Base-by-base conservation (phyloP, 768 basidiomycete species). In the Plicaturopsis crispa region DNA sequence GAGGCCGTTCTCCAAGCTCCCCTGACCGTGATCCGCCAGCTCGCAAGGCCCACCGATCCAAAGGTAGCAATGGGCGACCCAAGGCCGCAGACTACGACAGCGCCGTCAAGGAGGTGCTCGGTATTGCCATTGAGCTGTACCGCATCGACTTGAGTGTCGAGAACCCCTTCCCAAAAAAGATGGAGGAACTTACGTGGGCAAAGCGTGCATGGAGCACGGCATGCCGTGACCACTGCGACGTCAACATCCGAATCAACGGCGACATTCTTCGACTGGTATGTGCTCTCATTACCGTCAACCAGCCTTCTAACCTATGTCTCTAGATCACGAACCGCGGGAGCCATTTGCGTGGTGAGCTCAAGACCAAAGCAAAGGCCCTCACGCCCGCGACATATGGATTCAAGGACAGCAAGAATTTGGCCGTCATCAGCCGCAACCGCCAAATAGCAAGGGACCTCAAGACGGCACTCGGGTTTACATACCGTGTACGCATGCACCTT, bases 301-400 rank as follows among this genome's bases (percentile, higher is more conserved):
- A n/a, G n/a, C n/a, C n/a, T n/a, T n/a, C n/a, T n/a, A n/a, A n/a
- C n/a, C n/a, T n/a, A n/a, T n/a, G n/a, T 30, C 28, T 4, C 13
- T 19, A 53, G 52, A 46, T 51, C 24, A 36, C 46, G 16, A 38
- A 11, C n/a, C 50, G 48, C 1, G 41, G 36, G 7, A 40, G 48
- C 1, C 52, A 51, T 4, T 16, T 49, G 3, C 50, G 50, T 3
- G 52, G 52, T 3, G 50, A 53, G 42, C 23, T 48, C 17, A 53
- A 53, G 40, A 51, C 48, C 4, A 49, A 50, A 39, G 20, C 38
- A 6, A 16, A 28, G 22, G 39, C 51, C 4, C 31, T 52, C 14
- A 39, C 39, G 12, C 46, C 48, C 14, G 7, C 33, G 12, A 22
- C 40, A 6, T 48, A 32, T 31, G 41, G 38, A 1, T 49, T 52